phyloP scores from a whole-genome alignment of 768 basidiomycete species.

The Lactarius trivialis region DNA sequence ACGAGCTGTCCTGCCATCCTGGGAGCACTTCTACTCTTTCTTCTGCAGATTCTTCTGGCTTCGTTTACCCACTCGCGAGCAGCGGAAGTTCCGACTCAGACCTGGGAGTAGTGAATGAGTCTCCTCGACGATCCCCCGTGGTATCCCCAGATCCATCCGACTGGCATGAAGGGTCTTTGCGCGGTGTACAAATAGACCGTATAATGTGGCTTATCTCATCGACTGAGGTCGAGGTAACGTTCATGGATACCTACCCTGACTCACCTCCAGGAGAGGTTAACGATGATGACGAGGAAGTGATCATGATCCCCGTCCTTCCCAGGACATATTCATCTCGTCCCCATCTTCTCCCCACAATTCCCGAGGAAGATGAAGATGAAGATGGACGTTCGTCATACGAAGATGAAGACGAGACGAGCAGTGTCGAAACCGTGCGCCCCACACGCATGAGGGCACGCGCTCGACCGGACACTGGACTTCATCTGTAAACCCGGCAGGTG shows the following conservation, averaged over 20 bases:
- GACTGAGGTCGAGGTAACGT: constrained; percentile 2
- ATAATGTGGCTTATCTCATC: not conserved
- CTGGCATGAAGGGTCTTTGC: not conserved
- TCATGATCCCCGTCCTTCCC: not conserved
- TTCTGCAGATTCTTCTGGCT: constrained; percentile 2
- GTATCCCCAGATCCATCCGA: not conserved
- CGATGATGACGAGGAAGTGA: not conserved
- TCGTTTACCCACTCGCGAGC: not conserved
- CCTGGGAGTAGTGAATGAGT: not conserved
- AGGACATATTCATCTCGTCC: not conserved
- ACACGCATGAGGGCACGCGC: not conserved
- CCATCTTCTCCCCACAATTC: constrained; percentile 9
- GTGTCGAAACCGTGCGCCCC: constrained; percentile 9
- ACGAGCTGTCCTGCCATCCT: not conserved
- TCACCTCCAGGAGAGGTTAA: not conserved
- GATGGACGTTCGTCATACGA: not conserved
- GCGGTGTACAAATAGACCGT: not conserved
- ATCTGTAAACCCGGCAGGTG: too few relatives aligned
- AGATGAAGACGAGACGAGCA: constrained; percentile 3
- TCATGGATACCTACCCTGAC: not conserved
- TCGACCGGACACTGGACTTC: not conserved
- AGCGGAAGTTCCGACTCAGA: not conserved
- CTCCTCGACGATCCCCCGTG: not conserved
- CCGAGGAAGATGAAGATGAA: not conserved
- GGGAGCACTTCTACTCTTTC: not conserved